phyloP scores from a whole-genome alignment of 176 grass and related monocot species.

The Oryza brachyantha region DNA sequence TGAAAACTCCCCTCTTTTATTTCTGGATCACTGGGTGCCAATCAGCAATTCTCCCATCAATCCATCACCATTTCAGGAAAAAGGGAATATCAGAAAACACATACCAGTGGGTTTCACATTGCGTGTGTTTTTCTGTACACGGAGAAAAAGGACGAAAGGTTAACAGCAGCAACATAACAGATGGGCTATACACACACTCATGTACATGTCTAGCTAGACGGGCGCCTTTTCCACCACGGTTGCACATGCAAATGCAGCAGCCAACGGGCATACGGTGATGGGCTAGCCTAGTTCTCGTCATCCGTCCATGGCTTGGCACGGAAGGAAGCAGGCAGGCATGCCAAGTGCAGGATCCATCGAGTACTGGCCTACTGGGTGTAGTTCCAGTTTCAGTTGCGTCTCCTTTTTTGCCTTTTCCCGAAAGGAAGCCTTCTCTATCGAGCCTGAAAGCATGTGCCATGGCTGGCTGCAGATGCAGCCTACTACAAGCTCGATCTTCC shows the following conservation, averaged over 20 bases:
- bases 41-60: neutral
- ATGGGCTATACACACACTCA: neutral
- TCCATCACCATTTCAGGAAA: neutral
- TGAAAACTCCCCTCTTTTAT: neutral
- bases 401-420: constrained; percentile 8
- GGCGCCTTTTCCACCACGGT: constrained; percentile 34
- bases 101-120: neutral
- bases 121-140: neutral
- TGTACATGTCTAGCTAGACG: constrained; percentile 7
- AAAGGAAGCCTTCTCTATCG: constrained; percentile 3
- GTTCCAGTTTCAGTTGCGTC: neutral
- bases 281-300: neutral
- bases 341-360: neutral
- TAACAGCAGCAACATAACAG: neutral
- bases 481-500: neutral
- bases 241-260: no score
- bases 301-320: constrained; percentile 26
- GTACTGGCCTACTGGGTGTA: no score
- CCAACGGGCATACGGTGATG: neutral
- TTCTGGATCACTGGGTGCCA: neutral
- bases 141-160: neutral
- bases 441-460: neutral
- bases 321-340: constrained; percentile 24
- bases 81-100: neutral
- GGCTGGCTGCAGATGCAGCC: no score